A percentile compares a stretch with the other conserved stretches of the same genome.
phyloP scores from a whole-genome alignment of 257 asterid genomes.

The Anisodus tanguticus region DNA sequence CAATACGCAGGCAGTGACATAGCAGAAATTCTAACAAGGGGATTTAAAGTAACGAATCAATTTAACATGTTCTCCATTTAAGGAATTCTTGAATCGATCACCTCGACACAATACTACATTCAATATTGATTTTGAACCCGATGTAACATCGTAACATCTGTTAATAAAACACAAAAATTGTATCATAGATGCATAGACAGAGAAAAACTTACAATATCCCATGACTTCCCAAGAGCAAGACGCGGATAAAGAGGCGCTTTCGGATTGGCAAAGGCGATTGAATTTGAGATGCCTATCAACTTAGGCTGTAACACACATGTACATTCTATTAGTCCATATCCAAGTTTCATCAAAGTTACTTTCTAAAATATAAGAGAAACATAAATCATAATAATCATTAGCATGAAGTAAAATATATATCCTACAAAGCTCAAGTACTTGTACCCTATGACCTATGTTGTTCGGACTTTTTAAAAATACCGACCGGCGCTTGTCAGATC shows the following conservation, averaged over 20 bases:
- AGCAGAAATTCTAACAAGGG: background rate
- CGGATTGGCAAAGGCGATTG: slow-evolving; percentile 73
- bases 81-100: background rate
- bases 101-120: slow-evolving; percentile 4
- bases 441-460: background rate
- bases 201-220: slow-evolving; percentile 74
- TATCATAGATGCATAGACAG: background rate
- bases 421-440: background rate
- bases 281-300: slow-evolving; percentile 69
- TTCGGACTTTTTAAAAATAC: background rate
- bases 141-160: background rate
- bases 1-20: background rate
- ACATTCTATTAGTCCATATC: background rate
- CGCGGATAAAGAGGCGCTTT: slow-evolving; percentile 95
- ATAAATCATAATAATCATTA: background rate
- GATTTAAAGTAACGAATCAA: background rate
- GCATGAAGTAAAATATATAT: background rate
- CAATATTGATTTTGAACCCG: background rate
- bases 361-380: background rate
- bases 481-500: background rate
- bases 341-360: background rate
- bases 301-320: slow-evolving; percentile 68
- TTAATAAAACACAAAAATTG: background rate
- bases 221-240: slow-evolving; percentile 90
- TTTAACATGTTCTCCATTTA: background rate